These are phyloP conservation scores for Dryadomyces sulphureus DNA, from an alignment of 2,329 filamentous ascomycete genomes.

Conservation along the genomic window DNA sequence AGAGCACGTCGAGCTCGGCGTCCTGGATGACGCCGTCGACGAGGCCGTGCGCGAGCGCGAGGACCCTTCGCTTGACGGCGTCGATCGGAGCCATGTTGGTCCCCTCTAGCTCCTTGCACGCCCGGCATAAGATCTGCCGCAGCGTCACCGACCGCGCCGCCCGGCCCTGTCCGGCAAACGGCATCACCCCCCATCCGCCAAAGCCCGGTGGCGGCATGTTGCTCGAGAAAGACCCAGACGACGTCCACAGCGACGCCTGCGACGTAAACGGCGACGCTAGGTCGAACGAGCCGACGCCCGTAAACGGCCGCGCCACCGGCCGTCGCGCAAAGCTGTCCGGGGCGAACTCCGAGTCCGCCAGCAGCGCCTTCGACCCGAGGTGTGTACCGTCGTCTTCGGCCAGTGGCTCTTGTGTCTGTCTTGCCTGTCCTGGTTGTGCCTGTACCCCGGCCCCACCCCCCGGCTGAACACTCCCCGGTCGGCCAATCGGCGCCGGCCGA, in stretches of 20 bases:
- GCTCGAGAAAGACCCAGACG: conserved; percentile 3
- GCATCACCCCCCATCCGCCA: conserved; percentile 2
- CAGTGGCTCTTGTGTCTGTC: too few species aligned
- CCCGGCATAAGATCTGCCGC: conserved; percentile 60
- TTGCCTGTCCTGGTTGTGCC: too few species aligned
- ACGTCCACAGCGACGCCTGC: conserved; percentile 10
- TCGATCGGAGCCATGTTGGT: conserved; percentile 54
- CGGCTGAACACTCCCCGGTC: conserved; percentile 63
- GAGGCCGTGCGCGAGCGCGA: conserved; percentile 22
- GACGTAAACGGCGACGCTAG: conserved; percentile 8
- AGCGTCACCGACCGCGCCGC: conserved; percentile 56
- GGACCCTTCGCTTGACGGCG: conserved; percentile 50
- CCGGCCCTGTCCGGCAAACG: too few species aligned
- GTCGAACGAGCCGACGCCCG: conserved; percentile 3
- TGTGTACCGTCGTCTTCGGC: conserved; percentile 48
- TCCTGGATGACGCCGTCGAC: conserved; percentile 31
- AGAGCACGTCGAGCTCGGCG: conserved; percentile 66
- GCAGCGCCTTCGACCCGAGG: conserved; percentile 77
- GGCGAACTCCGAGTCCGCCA: conserved; percentile 57
- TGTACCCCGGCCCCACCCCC: too few species aligned
- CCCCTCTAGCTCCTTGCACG: conserved; percentile 49
- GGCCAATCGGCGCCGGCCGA: conserved; percentile 74
- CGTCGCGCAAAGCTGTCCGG: conserved; percentile 19
- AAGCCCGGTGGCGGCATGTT: conserved; percentile 3
- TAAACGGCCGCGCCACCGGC: conserved; percentile 9